Evolutionary conservation across 2,329 filamentous ascomycete genomes (phyloP).

Genomic region (Paecilomyces variotii): DNA sequence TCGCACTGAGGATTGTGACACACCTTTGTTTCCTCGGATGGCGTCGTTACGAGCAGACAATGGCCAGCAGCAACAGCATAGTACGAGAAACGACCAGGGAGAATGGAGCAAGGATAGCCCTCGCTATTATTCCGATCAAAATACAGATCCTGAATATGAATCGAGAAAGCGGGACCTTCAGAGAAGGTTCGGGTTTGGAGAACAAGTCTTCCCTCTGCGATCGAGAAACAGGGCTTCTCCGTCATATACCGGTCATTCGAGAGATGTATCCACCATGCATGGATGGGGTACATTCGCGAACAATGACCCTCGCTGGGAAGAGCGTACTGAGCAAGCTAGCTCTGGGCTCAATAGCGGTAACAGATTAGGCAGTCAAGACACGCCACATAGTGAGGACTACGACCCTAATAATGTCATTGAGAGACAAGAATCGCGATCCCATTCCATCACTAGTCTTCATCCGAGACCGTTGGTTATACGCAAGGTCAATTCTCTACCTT

Average conservation of each 20-base stretch:
- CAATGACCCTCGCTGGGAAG: background rate
- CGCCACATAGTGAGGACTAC: background rate
- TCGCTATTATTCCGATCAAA: background rate
- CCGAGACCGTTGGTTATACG: background rate
- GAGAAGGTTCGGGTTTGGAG: background rate
- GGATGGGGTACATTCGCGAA: background rate
- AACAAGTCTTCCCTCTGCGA: background rate
- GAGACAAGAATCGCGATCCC: background rate
- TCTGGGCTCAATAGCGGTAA: background rate
- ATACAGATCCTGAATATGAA: background rate
- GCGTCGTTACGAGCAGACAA: background rate
- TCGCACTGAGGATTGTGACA: background rate
- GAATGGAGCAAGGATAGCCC: background rate
- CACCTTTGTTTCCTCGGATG: background rate
- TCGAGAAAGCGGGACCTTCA: background rate
- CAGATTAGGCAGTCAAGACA: background rate
- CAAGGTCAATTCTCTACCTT: background rate
- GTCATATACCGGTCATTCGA: background rate
- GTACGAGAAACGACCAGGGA: background rate
- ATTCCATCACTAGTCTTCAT: background rate
- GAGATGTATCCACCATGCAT: background rate
- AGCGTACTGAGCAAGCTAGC: background rate
- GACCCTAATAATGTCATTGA: background rate
- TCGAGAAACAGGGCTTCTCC: background rate
- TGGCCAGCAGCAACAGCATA: background rate